Conservation (phyloP, 2,329 filamentous ascomycete genomes). For the Clonostachys rosea region DNA sequence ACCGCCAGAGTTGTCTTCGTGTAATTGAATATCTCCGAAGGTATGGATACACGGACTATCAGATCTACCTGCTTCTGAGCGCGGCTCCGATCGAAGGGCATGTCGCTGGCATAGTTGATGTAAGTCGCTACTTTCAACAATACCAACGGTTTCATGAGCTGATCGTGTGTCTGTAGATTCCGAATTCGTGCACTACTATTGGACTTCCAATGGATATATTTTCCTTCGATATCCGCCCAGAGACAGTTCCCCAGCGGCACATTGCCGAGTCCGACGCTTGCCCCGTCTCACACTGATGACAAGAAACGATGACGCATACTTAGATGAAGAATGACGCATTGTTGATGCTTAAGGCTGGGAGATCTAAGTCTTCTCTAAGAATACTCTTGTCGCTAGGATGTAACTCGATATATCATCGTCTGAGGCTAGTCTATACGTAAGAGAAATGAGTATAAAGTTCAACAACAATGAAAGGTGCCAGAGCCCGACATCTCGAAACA, state of each 20-base stretch:
- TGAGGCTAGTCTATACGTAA: too few relatives aligned
- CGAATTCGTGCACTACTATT: constrained; percentile 85
- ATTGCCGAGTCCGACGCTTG: too few relatives aligned
- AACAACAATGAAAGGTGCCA: too few relatives aligned
- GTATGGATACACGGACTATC: constrained; percentile 59
- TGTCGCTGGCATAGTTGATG: constrained; percentile 81
- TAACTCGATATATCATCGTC: too few relatives aligned
- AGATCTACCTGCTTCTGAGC: constrained; percentile 80
- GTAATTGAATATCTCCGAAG: constrained; percentile 28
- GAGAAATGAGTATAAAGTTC: too few relatives aligned
- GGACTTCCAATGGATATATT: constrained; percentile 92
- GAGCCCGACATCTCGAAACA: too few relatives aligned
- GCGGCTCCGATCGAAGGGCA: constrained; percentile 87
- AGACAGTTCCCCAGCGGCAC: constrained; percentile 16
- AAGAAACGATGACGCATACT: too few relatives aligned
- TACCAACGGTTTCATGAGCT: background rate
- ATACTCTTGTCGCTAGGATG: too few relatives aligned
- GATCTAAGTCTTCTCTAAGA: too few relatives aligned
- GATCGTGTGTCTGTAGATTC: constrained; percentile 42
- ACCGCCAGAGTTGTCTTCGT: constrained; percentile 72
- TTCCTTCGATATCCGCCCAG: constrained; percentile 83
- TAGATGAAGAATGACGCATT: too few relatives aligned
- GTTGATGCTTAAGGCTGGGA: too few relatives aligned
- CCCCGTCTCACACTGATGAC: too few relatives aligned
- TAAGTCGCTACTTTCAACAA: background rate